These are phyloP conservation scores for Gnomoniopsis sp. DNA, from an alignment of 2,329 filamentous ascomycete species.

Conservation along the genomic window DNA sequence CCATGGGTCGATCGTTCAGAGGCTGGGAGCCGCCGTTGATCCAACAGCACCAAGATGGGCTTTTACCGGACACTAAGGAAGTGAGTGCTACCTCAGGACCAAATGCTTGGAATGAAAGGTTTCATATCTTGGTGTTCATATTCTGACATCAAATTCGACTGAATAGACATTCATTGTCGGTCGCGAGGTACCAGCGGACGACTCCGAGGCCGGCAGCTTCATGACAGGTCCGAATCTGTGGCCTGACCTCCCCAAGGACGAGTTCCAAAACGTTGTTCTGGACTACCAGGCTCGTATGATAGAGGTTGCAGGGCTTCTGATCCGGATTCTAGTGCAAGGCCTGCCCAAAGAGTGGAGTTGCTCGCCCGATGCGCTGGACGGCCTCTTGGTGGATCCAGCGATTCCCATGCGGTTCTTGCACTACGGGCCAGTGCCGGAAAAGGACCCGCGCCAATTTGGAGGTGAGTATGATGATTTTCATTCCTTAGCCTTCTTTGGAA, in stretches of 20 bases:
- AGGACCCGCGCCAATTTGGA: conserved; percentile 25
- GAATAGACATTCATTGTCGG: conserved; percentile 23
- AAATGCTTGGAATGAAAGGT: neutral
- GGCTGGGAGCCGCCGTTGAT: conserved; percentile 28
- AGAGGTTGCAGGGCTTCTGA: conserved; percentile 23
- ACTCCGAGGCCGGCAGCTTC: conserved; percentile 26
- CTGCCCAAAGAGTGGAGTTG: conserved; percentile 24
- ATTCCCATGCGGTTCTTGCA: conserved; percentile 25
- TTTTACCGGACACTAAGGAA: conserved; percentile 26
- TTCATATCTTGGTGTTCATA: neutral
- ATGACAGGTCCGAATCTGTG: conserved; percentile 28
- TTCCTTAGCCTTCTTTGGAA: neutral
- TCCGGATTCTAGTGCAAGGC: conserved; percentile 24
- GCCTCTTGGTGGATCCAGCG: conserved; percentile 21
- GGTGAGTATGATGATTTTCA: neutral
- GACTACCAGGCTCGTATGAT: conserved; percentile 27
- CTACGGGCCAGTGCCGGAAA: conserved; percentile 23
- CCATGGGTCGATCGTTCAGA: conserved; percentile 25
- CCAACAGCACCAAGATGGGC: conserved; percentile 24
- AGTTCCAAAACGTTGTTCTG: conserved; percentile 25
- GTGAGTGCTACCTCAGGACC: neutral
- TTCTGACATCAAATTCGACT: neutral
- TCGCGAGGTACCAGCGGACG: conserved; percentile 23
- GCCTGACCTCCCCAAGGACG: conserved; percentile 24
- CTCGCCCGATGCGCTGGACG: conserved; percentile 21